Percentiles rank a stretch among this genome's conserved stretches.
phyloP scores from a whole-genome alignment of 2,329 filamentous ascomycete genomes.

The Ophiocordyceps unilateralis region DNA sequence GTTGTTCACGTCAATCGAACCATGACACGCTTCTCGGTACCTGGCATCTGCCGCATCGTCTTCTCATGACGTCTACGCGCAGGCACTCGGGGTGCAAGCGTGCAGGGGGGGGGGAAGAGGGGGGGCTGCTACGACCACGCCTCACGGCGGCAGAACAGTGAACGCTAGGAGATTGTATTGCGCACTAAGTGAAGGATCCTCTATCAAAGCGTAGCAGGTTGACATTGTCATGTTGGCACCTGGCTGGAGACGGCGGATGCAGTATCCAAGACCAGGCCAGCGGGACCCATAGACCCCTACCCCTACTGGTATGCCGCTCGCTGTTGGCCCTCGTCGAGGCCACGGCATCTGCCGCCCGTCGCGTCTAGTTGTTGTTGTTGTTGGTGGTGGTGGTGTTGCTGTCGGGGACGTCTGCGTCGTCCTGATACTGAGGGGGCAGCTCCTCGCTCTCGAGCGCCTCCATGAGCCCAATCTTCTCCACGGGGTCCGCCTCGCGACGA shows the following conservation, averaged over 20 bases:
- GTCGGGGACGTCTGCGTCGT: conserved; percentile 8
- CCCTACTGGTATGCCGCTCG: not conserved
- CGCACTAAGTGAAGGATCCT: not conserved
- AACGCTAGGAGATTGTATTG: not conserved
- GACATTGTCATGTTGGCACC: not conserved
- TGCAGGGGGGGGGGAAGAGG: too few species aligned
- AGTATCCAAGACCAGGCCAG: not conserved
- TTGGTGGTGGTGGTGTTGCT: conserved; percentile 3
- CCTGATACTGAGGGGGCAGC: conserved; percentile 10
- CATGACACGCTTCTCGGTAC: too few species aligned
- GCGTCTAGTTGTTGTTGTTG: not conserved
- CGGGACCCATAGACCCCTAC: not conserved
- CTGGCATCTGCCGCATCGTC: not conserved
- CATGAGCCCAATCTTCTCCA: conserved; percentile 36
- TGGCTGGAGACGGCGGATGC: not conserved
- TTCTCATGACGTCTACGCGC: not conserved
- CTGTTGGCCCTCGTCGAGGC: not conserved
- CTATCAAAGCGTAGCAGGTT: not conserved
- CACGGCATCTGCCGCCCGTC: not conserved
- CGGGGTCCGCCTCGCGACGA: conserved; percentile 7
- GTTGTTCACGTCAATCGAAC: too few species aligned
- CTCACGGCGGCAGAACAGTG: not conserved
- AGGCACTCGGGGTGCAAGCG: not conserved
- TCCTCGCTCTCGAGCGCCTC: conserved; percentile 13
- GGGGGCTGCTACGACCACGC: not conserved